These are phyloP conservation scores for Aspergillus kassunensis DNA, from an alignment of 495 filamentous ascomycete genomes.

Conservation along the genomic window DNA sequence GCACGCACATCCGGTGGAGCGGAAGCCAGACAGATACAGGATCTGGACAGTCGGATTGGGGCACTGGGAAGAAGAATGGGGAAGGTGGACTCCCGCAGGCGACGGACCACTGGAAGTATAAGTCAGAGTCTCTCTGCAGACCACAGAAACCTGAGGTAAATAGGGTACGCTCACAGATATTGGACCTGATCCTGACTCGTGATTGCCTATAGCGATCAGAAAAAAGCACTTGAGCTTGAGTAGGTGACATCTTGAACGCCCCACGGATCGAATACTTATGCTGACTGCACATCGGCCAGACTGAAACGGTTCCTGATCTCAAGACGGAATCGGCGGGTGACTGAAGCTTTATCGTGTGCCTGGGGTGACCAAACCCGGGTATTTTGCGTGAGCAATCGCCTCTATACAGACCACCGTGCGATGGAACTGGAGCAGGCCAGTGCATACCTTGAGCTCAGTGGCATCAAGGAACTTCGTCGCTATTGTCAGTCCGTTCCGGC, in stretches of 20 bases:
- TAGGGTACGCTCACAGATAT: not conserved
- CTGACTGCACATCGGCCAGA: conserved; percentile 5
- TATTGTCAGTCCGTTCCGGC: conserved; percentile 31
- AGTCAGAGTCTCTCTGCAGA: conserved; percentile 6
- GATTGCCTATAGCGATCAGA: conserved; percentile 8
- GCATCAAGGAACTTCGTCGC: conserved; percentile 24
- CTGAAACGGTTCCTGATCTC: conserved; percentile 12
- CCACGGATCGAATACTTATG: not conserved
- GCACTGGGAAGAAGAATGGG: conserved; percentile 4
- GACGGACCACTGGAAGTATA: not conserved
- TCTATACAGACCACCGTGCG: conserved; percentile 20
- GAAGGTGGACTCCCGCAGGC: not conserved
- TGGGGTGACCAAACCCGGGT: conserved; percentile 7
- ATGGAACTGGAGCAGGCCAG: not conserved
- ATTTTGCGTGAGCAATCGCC: conserved; percentile 36
- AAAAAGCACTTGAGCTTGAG: conserved; percentile 10
- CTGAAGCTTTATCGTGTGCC: not conserved
- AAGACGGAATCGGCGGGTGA: conserved; percentile 15
- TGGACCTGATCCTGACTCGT: not conserved
- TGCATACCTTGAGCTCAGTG: conserved; percentile 25
- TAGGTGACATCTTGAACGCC: conserved; percentile 2
- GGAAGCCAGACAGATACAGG: conserved; percentile 1
- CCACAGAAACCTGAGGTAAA: conserved; percentile 5
- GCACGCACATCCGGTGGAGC: conserved; percentile 1
- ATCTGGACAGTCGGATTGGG: conserved; percentile 8